phyloP scores from a whole-genome alignment of 352 stramenopile genomes.

The Phytophthora meadii region DNA sequence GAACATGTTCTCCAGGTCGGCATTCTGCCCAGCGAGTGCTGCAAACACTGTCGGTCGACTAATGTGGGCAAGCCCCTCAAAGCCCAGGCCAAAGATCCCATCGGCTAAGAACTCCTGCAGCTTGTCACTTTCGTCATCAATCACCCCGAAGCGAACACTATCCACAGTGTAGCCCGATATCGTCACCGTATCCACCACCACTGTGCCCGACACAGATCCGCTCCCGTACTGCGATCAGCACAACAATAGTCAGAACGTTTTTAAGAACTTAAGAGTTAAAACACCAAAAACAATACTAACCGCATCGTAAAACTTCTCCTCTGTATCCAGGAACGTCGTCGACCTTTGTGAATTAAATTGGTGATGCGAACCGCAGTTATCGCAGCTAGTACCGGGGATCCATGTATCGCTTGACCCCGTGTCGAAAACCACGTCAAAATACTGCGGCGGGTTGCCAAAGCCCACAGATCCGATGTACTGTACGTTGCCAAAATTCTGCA shows the following conservation, averaged over 20 bases:
- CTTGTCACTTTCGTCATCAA: constrained; percentile 70
- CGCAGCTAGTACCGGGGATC: constrained; percentile 65
- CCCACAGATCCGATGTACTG: constrained; percentile 80
- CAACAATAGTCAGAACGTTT: constrained; percentile 15
- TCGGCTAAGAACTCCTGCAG: constrained; percentile 87
- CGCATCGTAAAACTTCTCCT: constrained; percentile 76
- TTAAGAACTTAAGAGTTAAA: constrained; percentile 3
- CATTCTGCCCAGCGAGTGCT: constrained; percentile 65
- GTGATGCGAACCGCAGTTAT: constrained; percentile 59
- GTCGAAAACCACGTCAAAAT: constrained; percentile 79
- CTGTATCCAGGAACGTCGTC: constrained; percentile 75
- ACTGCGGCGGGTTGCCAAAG: constrained; percentile 76
- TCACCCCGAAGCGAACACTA: constrained; percentile 82
- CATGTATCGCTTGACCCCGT: constrained; percentile 86
- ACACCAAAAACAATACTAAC: constrained; percentile 30
- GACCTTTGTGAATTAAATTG: constrained; percentile 62
- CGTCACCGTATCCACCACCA: constrained; percentile 77
- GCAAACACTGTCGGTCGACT: constrained; percentile 86
- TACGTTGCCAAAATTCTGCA: constrained; percentile 88
- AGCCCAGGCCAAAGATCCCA: constrained; percentile 88
- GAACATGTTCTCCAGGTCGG: constrained; percentile 87
- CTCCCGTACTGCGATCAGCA: constrained; percentile 68
- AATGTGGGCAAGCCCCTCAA: constrained; percentile 89
- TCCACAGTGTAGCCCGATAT: constrained; percentile 75
- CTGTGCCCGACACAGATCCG: constrained; percentile 77